A percentile compares a stretch with the other conserved stretches of the same genome.
Conservation (phyloP, 805 yeast genomes). For the Wickerhamiella spandovensis region DNA sequence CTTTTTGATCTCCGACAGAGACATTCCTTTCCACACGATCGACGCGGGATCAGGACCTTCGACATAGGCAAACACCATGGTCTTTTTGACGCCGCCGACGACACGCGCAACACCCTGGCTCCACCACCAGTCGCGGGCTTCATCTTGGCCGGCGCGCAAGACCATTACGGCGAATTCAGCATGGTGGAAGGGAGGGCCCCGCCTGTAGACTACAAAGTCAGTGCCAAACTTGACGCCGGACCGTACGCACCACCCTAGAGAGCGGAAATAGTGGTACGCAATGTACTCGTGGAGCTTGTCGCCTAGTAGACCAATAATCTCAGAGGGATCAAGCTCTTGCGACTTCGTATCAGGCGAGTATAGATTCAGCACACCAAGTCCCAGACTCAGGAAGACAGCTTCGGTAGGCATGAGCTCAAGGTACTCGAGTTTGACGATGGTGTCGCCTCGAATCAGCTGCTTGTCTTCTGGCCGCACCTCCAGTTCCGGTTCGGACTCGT, state of each 20-base stretch:
- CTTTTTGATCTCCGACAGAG: conserved; percentile 20
- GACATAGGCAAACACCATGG: conserved; percentile 55
- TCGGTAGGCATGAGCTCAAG: conserved; percentile 69
- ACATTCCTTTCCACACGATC: conserved; percentile 16
- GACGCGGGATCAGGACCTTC: conserved; percentile 33
- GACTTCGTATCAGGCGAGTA: too few species aligned
- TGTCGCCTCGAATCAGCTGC: conserved; percentile 11
- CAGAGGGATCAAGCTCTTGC: neutral
- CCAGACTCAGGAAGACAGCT: conserved; percentile 52
- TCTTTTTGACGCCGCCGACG: conserved; percentile 75
- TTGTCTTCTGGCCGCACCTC: conserved; percentile 22
- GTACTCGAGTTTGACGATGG: conserved; percentile 24
- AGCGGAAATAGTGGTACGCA: conserved; percentile 74
- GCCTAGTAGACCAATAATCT: conserved; percentile 2
- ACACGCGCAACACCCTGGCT: conserved; percentile 63
- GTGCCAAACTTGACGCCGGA: conserved; percentile 87
- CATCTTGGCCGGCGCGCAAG: conserved; percentile 27
- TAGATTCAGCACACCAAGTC: conserved; percentile 38
- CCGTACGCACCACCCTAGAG: conserved; percentile 89
- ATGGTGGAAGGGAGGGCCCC: conserved; percentile 94
- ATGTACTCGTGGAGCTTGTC: conserved; percentile 42
- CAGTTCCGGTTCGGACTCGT: conserved; percentile 21
- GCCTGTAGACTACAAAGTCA: conserved; percentile 66
- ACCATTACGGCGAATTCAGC: conserved; percentile 71
- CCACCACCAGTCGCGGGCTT: conserved; percentile 40